Conservation (phyloP, 2,329 filamentous ascomycete species). For the Apiospora hydei region DNA sequence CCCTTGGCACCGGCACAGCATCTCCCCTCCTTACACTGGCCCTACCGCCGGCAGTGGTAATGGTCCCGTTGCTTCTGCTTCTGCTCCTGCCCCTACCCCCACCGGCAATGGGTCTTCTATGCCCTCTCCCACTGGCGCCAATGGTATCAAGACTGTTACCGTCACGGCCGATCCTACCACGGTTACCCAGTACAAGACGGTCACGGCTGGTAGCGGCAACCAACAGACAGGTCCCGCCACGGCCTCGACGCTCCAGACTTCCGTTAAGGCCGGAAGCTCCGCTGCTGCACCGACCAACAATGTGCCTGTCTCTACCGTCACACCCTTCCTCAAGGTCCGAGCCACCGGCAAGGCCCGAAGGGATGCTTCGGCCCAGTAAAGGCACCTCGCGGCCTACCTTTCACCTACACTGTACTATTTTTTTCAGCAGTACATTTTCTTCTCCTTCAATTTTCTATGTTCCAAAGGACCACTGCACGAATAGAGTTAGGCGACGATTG, state of each 20-base stretch:
- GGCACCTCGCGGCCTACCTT: slow-evolving; percentile 3
- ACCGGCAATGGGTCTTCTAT: not conserved
- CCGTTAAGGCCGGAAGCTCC: slow-evolving; percentile 21
- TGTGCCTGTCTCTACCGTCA: slow-evolving; percentile 29
- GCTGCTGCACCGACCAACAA: slow-evolving; percentile 23
- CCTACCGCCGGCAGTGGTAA: slow-evolving; percentile 32
- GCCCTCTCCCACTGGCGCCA: not conserved
- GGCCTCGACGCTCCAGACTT: slow-evolving; percentile 24
- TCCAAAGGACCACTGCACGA: not conserved
- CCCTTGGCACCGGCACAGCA: slow-evolving; percentile 40
- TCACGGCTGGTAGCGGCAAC: slow-evolving; percentile 39
- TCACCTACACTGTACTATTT: slow-evolving; percentile 19
- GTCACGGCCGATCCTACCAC: slow-evolving; percentile 50
- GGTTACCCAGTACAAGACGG: slow-evolving; percentile 47
- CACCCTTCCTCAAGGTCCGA: slow-evolving; percentile 38
- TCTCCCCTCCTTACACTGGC: slow-evolving; percentile 32
- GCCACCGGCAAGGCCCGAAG: slow-evolving; percentile 38
- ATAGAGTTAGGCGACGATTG: not conserved
- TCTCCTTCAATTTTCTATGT: not conserved
- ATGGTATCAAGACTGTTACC: slow-evolving; percentile 49
- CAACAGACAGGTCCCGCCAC: slow-evolving; percentile 27
- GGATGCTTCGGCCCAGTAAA: not conserved
- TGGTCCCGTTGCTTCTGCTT: not conserved
- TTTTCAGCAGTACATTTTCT: slow-evolving; percentile 17
- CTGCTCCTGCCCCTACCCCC: not conserved